Evolutionary conservation across 2,329 filamentous ascomycete species (phyloP).

Genomic region (Diaporthe aspalathi): DNA sequence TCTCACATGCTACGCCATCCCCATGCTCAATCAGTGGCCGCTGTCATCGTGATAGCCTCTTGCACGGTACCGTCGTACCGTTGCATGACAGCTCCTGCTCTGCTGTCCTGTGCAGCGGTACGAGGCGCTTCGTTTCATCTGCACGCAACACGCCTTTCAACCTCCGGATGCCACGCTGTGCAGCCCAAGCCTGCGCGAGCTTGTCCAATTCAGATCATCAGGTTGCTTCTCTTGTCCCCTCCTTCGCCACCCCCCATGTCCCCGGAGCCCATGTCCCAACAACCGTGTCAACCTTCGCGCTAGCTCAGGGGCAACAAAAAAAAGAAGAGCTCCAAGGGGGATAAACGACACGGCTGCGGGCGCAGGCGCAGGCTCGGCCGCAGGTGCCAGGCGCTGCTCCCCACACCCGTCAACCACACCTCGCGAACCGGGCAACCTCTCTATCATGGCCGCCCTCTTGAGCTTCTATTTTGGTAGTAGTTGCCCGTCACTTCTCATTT

Average conservation of each 20-base stretch:
- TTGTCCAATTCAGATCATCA: constrained; percentile 21
- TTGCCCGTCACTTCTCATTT: constrained; percentile 21
- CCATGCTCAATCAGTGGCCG: not conserved
- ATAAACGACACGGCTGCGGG: constrained; percentile 6
- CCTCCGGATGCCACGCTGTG: constrained; percentile 34
- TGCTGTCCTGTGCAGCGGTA: constrained; percentile 19
- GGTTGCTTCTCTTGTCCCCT: constrained; percentile 9
- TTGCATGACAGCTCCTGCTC: constrained; percentile 23
- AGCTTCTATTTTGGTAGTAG: constrained; percentile 25
- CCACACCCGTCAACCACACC: constrained; percentile 11
- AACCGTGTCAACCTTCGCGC: constrained; percentile 33
- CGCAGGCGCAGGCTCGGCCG: not conserved
- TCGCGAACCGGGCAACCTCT: constrained; percentile 16
- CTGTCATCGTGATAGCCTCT: not conserved
- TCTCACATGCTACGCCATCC: constrained; percentile 19
- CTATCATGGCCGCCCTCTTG: constrained; percentile 2
- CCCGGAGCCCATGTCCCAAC: constrained; percentile 28
- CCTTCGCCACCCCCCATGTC: not conserved
- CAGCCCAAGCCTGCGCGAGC: constrained; percentile 15
- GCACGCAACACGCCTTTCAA: constrained; percentile 38
- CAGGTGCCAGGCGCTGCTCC: constrained; percentile 16
- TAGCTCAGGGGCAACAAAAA: constrained; percentile 38
- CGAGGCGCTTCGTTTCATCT: constrained; percentile 35
- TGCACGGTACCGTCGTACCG: not conserved
- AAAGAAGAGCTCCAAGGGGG: too few relatives aligned